A percentile compares a stretch with the other conserved stretches of the same genome.
Conservation (phyloP, 140 eudicot genomes). For the Flaveria floridana region DNA sequence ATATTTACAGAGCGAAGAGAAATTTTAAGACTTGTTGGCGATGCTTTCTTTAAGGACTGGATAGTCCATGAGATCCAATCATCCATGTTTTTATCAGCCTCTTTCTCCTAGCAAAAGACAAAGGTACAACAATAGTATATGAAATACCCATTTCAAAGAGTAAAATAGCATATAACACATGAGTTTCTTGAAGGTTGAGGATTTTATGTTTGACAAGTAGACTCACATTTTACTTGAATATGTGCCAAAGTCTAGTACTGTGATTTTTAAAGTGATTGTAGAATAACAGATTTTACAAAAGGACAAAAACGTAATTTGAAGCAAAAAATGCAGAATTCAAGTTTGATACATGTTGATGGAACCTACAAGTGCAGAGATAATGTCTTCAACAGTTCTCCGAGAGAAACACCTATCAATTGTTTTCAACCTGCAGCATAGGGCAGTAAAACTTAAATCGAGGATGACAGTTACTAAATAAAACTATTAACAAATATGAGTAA, state of each 20-base stretch:
- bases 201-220: neutral
- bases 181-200: neutral
- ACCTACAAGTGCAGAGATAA: slow-evolving; percentile 73
- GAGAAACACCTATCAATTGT: slow-evolving; percentile 74
- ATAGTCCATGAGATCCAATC: slow-evolving; percentile 81
- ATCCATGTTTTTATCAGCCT: slow-evolving; percentile 52
- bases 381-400: slow-evolving; percentile 74
- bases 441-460: slow-evolving; percentile 9
- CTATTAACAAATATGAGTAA: slow-evolving; percentile 6
- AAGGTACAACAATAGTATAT: neutral
- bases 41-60: slow-evolving; percentile 67
- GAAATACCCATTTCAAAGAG: neutral
- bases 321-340: neutral
- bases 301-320: neutral
- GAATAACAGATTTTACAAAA: slow-evolving; percentile 6
- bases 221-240: neutral
- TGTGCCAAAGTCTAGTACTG: neutral
- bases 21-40: slow-evolving; percentile 95
- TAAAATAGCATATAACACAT: slow-evolving; percentile 1
- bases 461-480: neutral
- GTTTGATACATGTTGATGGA: slow-evolving; percentile 7
- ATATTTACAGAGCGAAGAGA: slow-evolving; percentile 79
- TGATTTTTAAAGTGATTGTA: neutral
- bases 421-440: slow-evolving; percentile 48
- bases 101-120: slow-evolving; percentile 53